Conservation (phyloP, 116 monocot genomes). For the Trichopus zeylanicus region DNA sequence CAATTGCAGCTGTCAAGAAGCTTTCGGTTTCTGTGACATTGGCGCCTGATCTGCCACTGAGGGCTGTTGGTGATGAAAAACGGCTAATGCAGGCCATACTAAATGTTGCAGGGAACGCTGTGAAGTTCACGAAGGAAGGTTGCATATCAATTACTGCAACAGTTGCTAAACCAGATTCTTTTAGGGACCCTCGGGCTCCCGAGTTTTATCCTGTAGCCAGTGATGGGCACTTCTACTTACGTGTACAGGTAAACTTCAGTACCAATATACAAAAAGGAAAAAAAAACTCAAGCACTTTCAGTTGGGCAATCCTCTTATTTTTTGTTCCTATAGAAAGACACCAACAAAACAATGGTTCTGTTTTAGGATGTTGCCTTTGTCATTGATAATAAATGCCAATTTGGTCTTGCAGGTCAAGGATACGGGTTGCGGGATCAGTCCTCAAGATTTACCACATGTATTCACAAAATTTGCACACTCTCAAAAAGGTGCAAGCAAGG, state of each 20-base stretch:
- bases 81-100: slow-evolving; percentile 66
- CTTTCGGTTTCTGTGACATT: slow-evolving; percentile 39
- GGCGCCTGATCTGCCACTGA: slow-evolving; percentile 66
- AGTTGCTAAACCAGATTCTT: slow-evolving; percentile 45
- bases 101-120: slow-evolving; percentile 80
- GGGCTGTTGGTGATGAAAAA: slow-evolving; percentile 79
- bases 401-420: slow-evolving; percentile 74
- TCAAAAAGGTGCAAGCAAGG: slow-evolving; percentile 32
- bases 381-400: too few relatives aligned
- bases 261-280: not conserved
- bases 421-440: slow-evolving; percentile 82
- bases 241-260: slow-evolving; percentile 56
- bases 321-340: too few relatives aligned
- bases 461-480: slow-evolving; percentile 76
- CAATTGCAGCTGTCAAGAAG: slow-evolving; percentile 78
- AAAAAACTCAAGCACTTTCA: not conserved
- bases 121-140: slow-evolving; percentile 93
- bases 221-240: slow-evolving; percentile 68
- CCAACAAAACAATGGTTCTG: too few relatives aligned
- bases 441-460: slow-evolving; percentile 68
- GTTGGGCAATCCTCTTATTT: too few relatives aligned
- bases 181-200: slow-evolving; percentile 37
- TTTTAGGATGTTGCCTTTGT: too few relatives aligned
- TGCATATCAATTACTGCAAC: slow-evolving; percentile 58
- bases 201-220: slow-evolving; percentile 42